phyloP scores from a whole-genome alignment of 225 moss, liverwort and hornwort genomes.

The Takakia lepidozioides region DNA sequence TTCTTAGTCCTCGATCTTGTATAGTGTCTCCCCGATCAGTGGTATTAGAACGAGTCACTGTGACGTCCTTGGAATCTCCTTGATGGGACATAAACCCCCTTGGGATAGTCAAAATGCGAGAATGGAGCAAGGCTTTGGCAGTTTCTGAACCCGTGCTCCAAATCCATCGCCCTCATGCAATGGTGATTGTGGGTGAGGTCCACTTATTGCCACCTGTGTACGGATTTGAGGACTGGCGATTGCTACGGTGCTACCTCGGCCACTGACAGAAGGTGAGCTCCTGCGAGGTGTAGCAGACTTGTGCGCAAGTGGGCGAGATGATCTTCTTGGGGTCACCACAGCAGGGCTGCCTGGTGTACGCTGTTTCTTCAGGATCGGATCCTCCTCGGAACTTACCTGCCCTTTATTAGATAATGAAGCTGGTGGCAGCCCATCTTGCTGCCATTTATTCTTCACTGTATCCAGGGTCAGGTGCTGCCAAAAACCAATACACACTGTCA shows the following conservation, averaged over 20 bases:
- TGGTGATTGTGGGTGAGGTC: no score
- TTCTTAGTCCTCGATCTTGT: constrained; percentile 60
- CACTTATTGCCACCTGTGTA: no score
- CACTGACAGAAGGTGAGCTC: constrained; percentile 24
- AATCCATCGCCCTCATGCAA: no score
- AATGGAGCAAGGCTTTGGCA: constrained; percentile 75
- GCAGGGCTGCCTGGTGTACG: constrained; percentile 24
- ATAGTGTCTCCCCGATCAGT: constrained; percentile 61
- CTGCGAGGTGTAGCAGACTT: constrained; percentile 19
- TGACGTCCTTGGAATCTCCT: constrained; percentile 74
- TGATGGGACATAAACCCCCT: constrained; percentile 15
- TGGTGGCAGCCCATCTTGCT: constrained; percentile 22
- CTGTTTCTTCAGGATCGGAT: constrained; percentile 22
- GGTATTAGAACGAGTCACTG: constrained; percentile 69
- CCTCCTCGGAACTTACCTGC: constrained; percentile 36
- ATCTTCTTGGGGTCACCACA: constrained; percentile 31
- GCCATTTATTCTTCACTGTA: constrained; percentile 35
- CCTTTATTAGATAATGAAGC: constrained; percentile 22
- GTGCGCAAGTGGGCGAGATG: constrained; percentile 43
- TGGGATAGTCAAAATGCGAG: constrained; percentile 22
- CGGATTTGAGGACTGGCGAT: no score
- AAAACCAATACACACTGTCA: no score
- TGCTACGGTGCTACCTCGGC: no score
- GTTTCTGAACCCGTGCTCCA: no score
- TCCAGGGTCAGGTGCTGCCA: no score